Evolutionary conservation across 2,329 filamentous ascomycete genomes (phyloP).

Genomic region (Sporothrix protearum): DNA sequence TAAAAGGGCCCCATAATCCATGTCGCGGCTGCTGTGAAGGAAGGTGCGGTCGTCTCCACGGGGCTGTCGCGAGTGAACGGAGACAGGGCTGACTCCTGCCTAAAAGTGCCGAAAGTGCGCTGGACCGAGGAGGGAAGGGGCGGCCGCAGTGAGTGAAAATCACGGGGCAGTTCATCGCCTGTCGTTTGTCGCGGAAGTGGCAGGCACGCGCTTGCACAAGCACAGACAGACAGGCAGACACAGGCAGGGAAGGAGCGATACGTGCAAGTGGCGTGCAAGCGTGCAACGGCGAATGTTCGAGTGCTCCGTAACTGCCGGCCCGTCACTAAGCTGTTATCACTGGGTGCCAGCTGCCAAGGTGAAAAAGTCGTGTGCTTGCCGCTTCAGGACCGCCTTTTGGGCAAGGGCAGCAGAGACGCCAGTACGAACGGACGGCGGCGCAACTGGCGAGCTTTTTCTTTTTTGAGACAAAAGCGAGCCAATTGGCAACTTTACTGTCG

Average conservation of each 20-base stretch:
- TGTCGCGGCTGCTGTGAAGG: conserved; percentile 8
- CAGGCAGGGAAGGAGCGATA: background rate
- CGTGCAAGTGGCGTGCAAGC: background rate
- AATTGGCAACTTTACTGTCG: conserved; percentile 1
- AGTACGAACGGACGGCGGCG: background rate
- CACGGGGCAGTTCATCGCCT: background rate
- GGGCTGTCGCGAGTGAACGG: background rate
- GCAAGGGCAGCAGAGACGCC: background rate
- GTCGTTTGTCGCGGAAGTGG: background rate
- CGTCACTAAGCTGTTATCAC: background rate
- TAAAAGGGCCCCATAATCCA: background rate
- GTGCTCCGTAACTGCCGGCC: background rate
- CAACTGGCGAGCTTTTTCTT: background rate
- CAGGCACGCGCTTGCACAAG: background rate
- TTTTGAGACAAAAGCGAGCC: background rate
- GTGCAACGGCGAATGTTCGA: background rate
- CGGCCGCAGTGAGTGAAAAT: background rate
- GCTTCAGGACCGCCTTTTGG: background rate
- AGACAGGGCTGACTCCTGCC: background rate
- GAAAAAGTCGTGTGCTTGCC: conserved; percentile 11
- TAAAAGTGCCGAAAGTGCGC: background rate
- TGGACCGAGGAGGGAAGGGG: background rate
- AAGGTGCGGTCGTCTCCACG: background rate
- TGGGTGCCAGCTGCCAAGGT: conserved; percentile 15
- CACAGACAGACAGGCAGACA: background rate